A percentile compares a stretch with the other conserved stretches of the same genome.
Evolutionary conservation across 371 early-diverging fungal genomes (phyloP).

Genomic region (Dinochytrium kinnereticum): DNA sequence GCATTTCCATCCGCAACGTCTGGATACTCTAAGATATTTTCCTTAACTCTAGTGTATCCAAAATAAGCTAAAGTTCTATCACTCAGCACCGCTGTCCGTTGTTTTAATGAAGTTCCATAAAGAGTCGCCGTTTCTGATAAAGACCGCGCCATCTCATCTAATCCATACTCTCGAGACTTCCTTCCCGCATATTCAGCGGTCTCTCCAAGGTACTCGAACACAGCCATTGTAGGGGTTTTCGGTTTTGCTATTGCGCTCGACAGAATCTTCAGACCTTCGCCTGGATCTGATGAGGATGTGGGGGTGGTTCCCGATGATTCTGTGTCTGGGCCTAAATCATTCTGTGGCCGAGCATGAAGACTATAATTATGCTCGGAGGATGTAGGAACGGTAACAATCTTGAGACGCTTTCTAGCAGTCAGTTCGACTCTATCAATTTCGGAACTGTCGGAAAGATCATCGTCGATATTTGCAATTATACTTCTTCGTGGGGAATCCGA

Average conservation of each 20-base stretch:
- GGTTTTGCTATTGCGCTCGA: not conserved
- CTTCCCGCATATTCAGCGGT: conserved; percentile 41
- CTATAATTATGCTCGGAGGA: not conserved
- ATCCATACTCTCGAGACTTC: conserved; percentile 39
- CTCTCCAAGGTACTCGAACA: conserved; percentile 35
- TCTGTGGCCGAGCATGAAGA: too few species aligned
- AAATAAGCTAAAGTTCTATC: conserved; percentile 29
- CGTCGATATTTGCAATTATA: not conserved
- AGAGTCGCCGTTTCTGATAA: conserved; percentile 29
- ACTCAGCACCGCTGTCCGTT: conserved; percentile 1
- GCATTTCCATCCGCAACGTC: too few species aligned
- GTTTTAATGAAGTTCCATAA: conserved; percentile 17
- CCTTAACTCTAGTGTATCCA: conserved; percentile 21
- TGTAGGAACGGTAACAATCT: not conserved
- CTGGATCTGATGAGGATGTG: not conserved
- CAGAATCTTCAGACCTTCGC: not conserved
- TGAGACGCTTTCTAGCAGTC: not conserved
- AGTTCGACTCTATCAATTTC: not conserved
- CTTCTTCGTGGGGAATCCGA: not conserved
- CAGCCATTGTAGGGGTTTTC: conserved; percentile 22
- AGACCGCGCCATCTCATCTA: conserved; percentile 34
- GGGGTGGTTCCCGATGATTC: not conserved
- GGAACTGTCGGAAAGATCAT: not conserved
- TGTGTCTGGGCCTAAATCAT: too few species aligned
- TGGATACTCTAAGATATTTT: not conserved